Evolutionary conservation across 768 basidiomycete genomes (phyloP), one percentile per base, ranked within the genome.

Genomic region (Trametopsis cervina): DNA sequence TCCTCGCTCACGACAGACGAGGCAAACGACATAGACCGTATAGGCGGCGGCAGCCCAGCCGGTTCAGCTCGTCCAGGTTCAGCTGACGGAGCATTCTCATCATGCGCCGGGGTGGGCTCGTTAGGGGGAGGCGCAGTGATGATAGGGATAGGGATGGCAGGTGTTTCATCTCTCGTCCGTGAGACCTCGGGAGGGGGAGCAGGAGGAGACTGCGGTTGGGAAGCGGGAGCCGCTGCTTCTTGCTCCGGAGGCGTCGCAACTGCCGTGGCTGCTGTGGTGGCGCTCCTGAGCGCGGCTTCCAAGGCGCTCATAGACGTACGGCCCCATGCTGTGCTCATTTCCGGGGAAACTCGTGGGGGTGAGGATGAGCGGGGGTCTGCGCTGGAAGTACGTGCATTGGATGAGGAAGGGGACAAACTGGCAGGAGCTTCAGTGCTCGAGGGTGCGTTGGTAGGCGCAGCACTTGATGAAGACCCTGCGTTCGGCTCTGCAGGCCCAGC

Each of bases 181-280:
- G 33, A 23, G 21, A 4, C 42, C 9, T 10, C 13, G 24, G 42
- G 10, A 43, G 20, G 21, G 15, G 22, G 20, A 22, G 13, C 42
- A 21, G n/a, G 12, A 18, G 12, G 4, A 23, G 22, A 10, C 23
- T 15, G 18, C 12, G 42, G 9, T 17, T 22, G n/a, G 9, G 15
- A n/a, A 18, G 39, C 18, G 39, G 7, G 9, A 43, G 22, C 5
- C 12, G 5, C 20, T 22, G 18, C 18, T 7, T 36, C 39, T 33
- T 27, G 10, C 24, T 17, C 6, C 17, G 20, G 4, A 4, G 54
- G 52, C 3, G 47, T 51, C 7, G 23, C 46, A 40, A 76, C 60
- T 3, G 74, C 71, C 43, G 64, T 65, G 6, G 74, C 76, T 9
- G 74, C 73, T 7, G 76, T 72, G 24, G 72, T 66, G 15, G 75